Conservation (phyloP, 2,329 filamentous ascomycete genomes). For the Fusarium lyarnte region DNA sequence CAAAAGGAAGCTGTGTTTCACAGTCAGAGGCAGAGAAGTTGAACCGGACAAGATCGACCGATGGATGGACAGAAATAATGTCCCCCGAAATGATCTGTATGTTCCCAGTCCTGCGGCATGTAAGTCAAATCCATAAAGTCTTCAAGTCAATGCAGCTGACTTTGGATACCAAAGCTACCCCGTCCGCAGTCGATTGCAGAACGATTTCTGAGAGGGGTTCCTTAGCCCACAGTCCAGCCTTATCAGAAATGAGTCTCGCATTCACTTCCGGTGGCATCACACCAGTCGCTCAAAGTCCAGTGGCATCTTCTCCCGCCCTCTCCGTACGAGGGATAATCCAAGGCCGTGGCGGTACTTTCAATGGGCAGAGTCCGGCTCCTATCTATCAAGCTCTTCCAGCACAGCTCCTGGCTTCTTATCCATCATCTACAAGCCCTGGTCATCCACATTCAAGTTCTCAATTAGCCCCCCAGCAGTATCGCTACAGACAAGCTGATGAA, state of each 20-base stretch:
- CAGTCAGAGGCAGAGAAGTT: not conserved
- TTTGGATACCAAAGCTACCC: not conserved
- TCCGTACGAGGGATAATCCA: rapidly evolving
- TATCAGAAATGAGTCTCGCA: not conserved
- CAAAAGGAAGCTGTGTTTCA: not conserved
- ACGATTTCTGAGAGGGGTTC: not conserved
- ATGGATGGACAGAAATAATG: not conserved
- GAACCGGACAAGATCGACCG: not conserved
- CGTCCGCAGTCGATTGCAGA: not conserved
- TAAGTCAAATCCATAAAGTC: not conserved
- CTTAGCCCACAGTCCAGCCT: not conserved
- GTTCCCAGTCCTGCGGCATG: not conserved
- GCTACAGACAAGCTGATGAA: not conserved
- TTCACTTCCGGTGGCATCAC: rapidly evolving
- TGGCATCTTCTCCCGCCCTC: not conserved
- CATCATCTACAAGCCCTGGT: rapidly evolving
- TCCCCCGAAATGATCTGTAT: not conserved
- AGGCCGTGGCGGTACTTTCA: rapidly evolving
- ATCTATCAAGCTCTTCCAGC: rapidly evolving
- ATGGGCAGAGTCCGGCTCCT: not conserved
- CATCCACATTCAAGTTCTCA: rapidly evolving
- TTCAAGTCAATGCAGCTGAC: rapidly evolving
- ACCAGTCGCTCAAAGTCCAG: rapidly evolving
- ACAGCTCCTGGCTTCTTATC: rapidly evolving
- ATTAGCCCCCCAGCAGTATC: rapidly evolving